Percentiles rank a stretch among this genome's conserved stretches.
phyloP scores from a whole-genome alignment of 768 basidiomycete species.

The Epithele typhae region DNA sequence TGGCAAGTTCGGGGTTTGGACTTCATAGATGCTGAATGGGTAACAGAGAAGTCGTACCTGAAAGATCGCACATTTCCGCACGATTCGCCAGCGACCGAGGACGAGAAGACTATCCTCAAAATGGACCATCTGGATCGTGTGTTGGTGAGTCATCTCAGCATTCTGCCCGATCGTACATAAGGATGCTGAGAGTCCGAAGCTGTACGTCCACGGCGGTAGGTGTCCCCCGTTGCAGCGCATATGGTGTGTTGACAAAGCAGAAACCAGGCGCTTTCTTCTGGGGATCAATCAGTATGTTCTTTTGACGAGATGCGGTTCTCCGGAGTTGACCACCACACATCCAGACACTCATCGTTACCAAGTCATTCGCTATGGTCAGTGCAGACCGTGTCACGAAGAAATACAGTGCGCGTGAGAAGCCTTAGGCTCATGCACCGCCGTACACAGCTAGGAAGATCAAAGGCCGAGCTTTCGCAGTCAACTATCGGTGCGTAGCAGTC shows the following conservation, averaged over 20 bases:
- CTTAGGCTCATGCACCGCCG: conserved; percentile 14
- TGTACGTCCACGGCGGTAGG: conserved; percentile 64
- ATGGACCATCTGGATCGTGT: conserved; percentile 56
- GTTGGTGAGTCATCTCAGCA: conserved; percentile 51
- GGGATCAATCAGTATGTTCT: conserved; percentile 53
- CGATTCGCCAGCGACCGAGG: conserved; percentile 30
- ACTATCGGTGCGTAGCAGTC: conserved; percentile 45
- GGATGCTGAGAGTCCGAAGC: no score
- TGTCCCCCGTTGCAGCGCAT: neutral
- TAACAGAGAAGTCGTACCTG: conserved; percentile 48
- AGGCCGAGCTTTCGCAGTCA: conserved; percentile 62
- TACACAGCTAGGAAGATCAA: conserved; percentile 61
- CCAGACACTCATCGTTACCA: conserved; percentile 62
- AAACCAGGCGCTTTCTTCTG: conserved; percentile 57
- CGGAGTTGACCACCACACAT: neutral
- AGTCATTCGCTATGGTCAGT: conserved; percentile 49
- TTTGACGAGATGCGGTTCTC: neutral
- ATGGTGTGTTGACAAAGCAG: neutral
- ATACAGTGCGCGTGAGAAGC: neutral
- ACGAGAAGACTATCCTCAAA: conserved; percentile 37
- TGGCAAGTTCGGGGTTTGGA: conserved; percentile 77
- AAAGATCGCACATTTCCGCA: conserved; percentile 5
- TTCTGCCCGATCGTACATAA: no score
- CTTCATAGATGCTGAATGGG: conserved; percentile 65
- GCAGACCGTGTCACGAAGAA: neutral